Evolutionary conservation across 176 grass and related monocot species (phyloP).

Genomic region (Oryza coarctata): DNA sequence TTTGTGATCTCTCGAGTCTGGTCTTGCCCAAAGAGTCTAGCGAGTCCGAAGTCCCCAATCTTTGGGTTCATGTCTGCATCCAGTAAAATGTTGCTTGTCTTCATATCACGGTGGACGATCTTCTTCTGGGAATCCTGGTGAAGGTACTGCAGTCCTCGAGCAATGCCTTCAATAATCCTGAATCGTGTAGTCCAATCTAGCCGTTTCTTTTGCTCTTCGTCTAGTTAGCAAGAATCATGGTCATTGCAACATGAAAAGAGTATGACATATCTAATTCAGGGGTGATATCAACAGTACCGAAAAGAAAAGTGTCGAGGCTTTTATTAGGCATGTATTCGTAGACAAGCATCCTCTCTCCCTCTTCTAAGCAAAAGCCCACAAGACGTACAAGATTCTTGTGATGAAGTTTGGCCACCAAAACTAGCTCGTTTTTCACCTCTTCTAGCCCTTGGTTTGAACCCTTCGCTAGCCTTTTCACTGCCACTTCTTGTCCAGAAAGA

Average conservation of each 20-base stretch:
- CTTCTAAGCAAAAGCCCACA: neutral
- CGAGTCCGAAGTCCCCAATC: slow-evolving; percentile 44
- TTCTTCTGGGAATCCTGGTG: slow-evolving; percentile 45
- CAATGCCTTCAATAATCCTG: slow-evolving; percentile 48
- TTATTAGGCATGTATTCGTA: neutral
- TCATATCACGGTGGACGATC: slow-evolving; percentile 39
- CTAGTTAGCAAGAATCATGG: too few species aligned
- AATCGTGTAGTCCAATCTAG: slow-evolving; percentile 38
- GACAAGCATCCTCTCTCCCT: neutral
- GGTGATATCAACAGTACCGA: neutral
- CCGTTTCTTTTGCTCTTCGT: neutral
- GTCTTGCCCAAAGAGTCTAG: slow-evolving; percentile 40
- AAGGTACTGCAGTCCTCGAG: slow-evolving; percentile 44
- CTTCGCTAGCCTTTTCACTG: neutral
- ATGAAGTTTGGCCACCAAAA: neutral
- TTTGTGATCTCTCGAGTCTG: slow-evolving; percentile 34
- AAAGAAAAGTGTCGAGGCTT: neutral
- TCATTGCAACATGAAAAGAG: too few species aligned
- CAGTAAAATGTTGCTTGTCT: slow-evolving; percentile 40
- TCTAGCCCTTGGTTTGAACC: neutral
- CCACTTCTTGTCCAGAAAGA: neutral
- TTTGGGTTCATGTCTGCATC: slow-evolving; percentile 40
- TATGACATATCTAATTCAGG: too few species aligned
- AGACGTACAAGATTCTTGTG: neutral
- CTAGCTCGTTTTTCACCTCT: neutral